Conservation (phyloP, 306 rosid species). For the Sesbania bispinosa region DNA sequence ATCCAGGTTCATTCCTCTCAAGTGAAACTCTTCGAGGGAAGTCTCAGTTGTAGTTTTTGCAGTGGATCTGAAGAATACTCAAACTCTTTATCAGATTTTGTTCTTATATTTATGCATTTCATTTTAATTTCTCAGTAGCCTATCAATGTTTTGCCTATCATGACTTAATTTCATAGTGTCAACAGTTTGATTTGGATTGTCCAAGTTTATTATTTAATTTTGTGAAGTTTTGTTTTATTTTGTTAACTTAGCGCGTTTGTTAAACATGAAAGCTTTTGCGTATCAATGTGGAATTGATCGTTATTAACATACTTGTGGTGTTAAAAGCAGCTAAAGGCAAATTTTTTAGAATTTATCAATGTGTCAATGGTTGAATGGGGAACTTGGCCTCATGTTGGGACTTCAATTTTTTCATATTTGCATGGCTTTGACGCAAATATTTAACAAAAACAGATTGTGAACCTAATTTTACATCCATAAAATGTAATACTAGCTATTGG, state of each 20-base stretch:
- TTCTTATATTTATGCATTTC: not conserved
- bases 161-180: not conserved
- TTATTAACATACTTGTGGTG: too few species aligned
- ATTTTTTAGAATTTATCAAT: too few species aligned
- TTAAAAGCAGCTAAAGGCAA: too few species aligned
- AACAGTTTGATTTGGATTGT: not conserved
- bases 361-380: too few species aligned
- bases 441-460: too few species aligned
- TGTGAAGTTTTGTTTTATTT: not conserved
- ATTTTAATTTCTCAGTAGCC: not conserved
- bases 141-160: slow-evolving; percentile 12
- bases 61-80: slow-evolving; percentile 1
- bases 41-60: slow-evolving; percentile 18
- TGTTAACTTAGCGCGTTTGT: not conserved
- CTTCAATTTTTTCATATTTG: too few species aligned
- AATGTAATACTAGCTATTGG: too few species aligned
- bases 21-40: slow-evolving; percentile 45
- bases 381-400: too few species aligned
- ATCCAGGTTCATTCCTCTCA: slow-evolving; percentile 94
- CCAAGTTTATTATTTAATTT: not conserved
- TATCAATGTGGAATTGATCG: too few species aligned
- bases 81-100: slow-evolving; percentile 34
- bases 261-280: too few species aligned
- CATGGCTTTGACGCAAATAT: too few species aligned
- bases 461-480: too few species aligned